Evolutionary conservation across 2,329 filamentous ascomycete species (phyloP), one percentile per base, ranked within the genome.

Genomic region (Epicoccum nigrum): DNA sequence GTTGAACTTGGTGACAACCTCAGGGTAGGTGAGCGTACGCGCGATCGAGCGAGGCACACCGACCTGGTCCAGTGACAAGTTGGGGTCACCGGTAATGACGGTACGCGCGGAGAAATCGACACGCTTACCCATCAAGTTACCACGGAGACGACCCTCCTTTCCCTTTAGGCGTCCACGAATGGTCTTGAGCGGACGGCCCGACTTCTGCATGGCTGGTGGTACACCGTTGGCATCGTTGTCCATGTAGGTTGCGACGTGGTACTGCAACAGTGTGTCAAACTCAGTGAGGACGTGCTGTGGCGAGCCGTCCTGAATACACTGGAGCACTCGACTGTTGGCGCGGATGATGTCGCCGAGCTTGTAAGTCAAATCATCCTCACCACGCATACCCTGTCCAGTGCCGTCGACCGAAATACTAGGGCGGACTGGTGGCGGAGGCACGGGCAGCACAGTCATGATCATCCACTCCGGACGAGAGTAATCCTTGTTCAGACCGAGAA

Each of bases 81-180:
- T 99, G 53, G 94, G 94, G 71, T 99, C 94, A 78, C 94, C 94
- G 44, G 95, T 99, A 74, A 99, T 99, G 79, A 99, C 94, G 25
- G 95, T 99, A 87, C 94, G 94, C 30, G 95, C 95, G 0, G 95
- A 99, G 70, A 99, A 99, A 73, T 99, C 94, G 55, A 99, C 94
- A 69, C 69, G 69, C 59, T 99, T 99, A 59, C 94, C 94, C 95
- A 99, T 99, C 81, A 99, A 81, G 76, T 99, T 99, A 71, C 95
- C 94, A 79, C 94, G 88, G 19, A 99, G 85, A 81, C 94, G 92
- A 63, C 94, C 94, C 72, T 99, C 94, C 78, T 99, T 99, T 58
- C 95, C 95, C 86, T 99, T 99, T 73, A 99, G 82, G 76, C 94
- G 92, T 55, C 92, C 92, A 65, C 95, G 90, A 60, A 99, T 96